phyloP scores from a whole-genome alignment of 2,329 filamentous ascomycete species.

The Claviceps paspali region DNA sequence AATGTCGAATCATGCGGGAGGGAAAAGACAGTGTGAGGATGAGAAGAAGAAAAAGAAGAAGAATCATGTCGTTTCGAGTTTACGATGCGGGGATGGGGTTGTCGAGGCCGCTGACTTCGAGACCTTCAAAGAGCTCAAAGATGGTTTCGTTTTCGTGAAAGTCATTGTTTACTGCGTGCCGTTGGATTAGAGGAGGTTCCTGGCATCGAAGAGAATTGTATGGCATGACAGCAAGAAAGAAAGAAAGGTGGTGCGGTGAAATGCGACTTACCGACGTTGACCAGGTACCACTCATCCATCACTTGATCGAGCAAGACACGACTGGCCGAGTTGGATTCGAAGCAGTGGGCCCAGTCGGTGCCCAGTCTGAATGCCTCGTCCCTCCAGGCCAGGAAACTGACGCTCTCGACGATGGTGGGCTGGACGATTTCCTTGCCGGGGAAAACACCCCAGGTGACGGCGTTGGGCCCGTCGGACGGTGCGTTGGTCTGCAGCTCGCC shows the following conservation, averaged over 20 bases:
- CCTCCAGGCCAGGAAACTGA: conserved; percentile 97
- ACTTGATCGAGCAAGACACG: conserved; percentile 65
- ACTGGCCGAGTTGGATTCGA: conserved; percentile 60
- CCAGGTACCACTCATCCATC: conserved; percentile 82
- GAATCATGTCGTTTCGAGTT: background rate
- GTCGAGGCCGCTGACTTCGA: conserved; percentile 53
- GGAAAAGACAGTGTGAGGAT: background rate
- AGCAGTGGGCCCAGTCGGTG: conserved; percentile 86
- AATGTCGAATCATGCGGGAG: too few relatives aligned
- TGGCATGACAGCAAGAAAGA: too few relatives aligned
- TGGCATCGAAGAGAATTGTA: too few relatives aligned
- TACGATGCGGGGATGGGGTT: conserved; percentile 10
- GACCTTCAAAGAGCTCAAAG: conserved; percentile 71
- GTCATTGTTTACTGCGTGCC: conserved; percentile 74
- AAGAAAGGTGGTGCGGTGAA: too few relatives aligned
- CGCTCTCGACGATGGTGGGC: conserved; percentile 95
- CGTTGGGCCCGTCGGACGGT: conserved; percentile 75
- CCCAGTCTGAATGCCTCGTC: conserved; percentile 92
- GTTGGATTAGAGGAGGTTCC: background rate
- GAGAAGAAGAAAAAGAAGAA: background rate
- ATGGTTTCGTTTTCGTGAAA: conserved; percentile 76
- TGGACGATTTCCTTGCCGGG: conserved; percentile 99
- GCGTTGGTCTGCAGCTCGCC: conserved; percentile 77
- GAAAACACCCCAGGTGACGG: conserved; percentile 99
- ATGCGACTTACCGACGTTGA: conserved; percentile 89